Percentiles rank a stretch among this genome's conserved stretches.
Conservation (phyloP, 2,329 filamentous ascomycete species). For the Phoma sp. region DNA sequence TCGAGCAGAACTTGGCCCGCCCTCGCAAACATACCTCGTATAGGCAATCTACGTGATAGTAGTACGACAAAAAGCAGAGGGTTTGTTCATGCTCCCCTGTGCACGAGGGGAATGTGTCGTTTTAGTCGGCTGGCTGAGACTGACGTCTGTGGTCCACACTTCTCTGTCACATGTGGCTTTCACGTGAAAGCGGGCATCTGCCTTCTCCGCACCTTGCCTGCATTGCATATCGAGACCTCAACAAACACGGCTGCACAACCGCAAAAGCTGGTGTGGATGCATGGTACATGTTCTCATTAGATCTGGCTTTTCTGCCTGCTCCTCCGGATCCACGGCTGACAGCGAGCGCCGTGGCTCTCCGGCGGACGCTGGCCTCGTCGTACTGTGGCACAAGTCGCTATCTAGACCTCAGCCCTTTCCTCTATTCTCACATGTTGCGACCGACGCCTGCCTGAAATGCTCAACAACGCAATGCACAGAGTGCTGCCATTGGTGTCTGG, state of each 20-base stretch:
- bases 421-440: slow-evolving; percentile 37
- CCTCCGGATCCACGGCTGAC: slow-evolving; percentile 21
- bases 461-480: slow-evolving; percentile 37
- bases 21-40: slow-evolving; percentile 35
- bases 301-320: slow-evolving; percentile 28
- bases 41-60: slow-evolving; percentile 20
- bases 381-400: slow-evolving; percentile 21
- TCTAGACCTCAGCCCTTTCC: slow-evolving; percentile 29
- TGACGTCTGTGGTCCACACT: slow-evolving; percentile 18
- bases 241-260: slow-evolving; percentile 9
- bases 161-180: slow-evolving; percentile 22
- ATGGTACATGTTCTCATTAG: slow-evolving; percentile 30
- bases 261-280: background rate
- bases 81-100: background rate
- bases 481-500: slow-evolving; percentile 24
- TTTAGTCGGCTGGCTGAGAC: background rate
- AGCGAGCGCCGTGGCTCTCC: slow-evolving; percentile 10
- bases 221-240: slow-evolving; percentile 12
- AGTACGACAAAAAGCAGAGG: background rate
- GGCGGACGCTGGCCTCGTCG: slow-evolving; percentile 21
- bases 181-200: slow-evolving; percentile 38
- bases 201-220: slow-evolving; percentile 6
- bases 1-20: slow-evolving; percentile 21
- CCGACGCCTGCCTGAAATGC: slow-evolving; percentile 42
- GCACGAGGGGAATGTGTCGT: background rate